Percentiles rank a stretch among this genome's conserved stretches.
Evolutionary conservation across 2,329 filamentous ascomycete species (phyloP).

Genomic region (Coniochaeta sp.): DNA sequence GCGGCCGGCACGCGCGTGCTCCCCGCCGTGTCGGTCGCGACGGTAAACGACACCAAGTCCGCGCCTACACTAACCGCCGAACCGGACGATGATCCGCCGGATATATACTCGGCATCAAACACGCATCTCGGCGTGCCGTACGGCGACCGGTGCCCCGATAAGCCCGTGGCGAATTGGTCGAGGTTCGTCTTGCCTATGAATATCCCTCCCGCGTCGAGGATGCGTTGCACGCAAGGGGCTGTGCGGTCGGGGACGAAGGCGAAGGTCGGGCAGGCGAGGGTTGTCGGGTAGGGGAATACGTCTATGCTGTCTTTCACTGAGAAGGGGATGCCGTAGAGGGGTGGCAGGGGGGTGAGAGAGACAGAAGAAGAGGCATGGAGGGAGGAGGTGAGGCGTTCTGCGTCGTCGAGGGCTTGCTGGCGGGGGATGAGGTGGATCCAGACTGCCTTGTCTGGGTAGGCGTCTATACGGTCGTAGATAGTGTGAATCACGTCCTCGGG

Average conservation of each 20-base stretch:
- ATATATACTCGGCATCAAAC: conserved; percentile 18
- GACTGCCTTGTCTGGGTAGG: conserved; percentile 40
- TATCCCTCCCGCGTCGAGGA: conserved; percentile 44
- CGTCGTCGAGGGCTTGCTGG: conserved; percentile 29
- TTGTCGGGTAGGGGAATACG: conserved; percentile 40
- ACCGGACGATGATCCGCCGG: conserved; percentile 50
- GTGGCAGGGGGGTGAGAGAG: conserved; percentile 37
- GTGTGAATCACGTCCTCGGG: conserved; percentile 33
- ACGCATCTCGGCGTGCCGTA: conserved; percentile 40
- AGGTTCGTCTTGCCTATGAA: conserved; percentile 52
- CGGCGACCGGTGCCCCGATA: conserved; percentile 51
- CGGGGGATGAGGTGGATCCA: conserved; percentile 38
- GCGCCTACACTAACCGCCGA: conserved; percentile 47
- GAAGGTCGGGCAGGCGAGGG: conserved; percentile 42
- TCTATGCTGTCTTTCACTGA: conserved; percentile 51
- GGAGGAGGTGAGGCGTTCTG: conserved; percentile 25
- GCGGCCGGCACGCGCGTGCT: conserved; percentile 44
- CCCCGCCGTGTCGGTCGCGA: conserved; percentile 51
- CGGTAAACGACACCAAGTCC: conserved; percentile 44
- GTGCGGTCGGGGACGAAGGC: conserved; percentile 38
- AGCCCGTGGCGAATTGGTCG: conserved; percentile 56
- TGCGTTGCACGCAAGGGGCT: conserved; percentile 36
- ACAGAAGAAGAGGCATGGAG: no score
- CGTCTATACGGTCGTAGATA: conserved; percentile 37
- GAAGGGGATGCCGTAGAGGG: conserved; percentile 50